Evolutionary conservation across 768 basidiomycete genomes (phyloP).

Genomic region (Russula sp.): DNA sequence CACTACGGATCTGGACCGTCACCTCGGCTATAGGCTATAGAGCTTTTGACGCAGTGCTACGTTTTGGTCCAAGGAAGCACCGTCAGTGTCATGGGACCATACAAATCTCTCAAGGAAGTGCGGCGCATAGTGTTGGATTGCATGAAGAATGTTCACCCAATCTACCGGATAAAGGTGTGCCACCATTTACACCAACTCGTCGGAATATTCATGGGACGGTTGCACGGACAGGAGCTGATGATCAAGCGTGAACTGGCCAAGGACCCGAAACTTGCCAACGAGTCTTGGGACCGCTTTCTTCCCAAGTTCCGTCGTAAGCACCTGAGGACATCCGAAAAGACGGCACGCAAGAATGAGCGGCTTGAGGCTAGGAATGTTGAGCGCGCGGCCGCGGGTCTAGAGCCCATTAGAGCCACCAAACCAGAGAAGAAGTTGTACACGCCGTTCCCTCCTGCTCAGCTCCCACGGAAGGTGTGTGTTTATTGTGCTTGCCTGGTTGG

Average conservation of each 20-base stretch:
- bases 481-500: background rate
- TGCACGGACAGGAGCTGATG: constrained; percentile 83
- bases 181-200: constrained; percentile 9
- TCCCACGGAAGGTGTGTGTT: constrained; percentile 73
- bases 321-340: constrained; percentile 91
- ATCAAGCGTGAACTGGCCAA: constrained; percentile 96
- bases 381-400: constrained; percentile 60
- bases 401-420: constrained; percentile 38
- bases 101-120: constrained; percentile 94
- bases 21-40: constrained; percentile 67
- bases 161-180: constrained; percentile 92
- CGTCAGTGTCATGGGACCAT: constrained; percentile 96
- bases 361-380: constrained; percentile 55
- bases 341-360: constrained; percentile 78
- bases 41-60: constrained; percentile 93
- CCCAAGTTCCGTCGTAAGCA: constrained; percentile 93
- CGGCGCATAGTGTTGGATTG: constrained; percentile 95
- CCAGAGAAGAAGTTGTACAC: constrained; percentile 88
- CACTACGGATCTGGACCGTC: background rate
- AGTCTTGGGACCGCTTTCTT: constrained; percentile 96
- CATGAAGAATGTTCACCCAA: constrained; percentile 99
- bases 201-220: background rate
- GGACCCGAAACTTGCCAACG: constrained; percentile 90
- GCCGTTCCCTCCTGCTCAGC: constrained; percentile 96
- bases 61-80: constrained; percentile 98